Evolutionary conservation across 306 rosid species (phyloP), one percentile per base, ranked within the genome.

Genomic region (Trifolium repens): DNA sequence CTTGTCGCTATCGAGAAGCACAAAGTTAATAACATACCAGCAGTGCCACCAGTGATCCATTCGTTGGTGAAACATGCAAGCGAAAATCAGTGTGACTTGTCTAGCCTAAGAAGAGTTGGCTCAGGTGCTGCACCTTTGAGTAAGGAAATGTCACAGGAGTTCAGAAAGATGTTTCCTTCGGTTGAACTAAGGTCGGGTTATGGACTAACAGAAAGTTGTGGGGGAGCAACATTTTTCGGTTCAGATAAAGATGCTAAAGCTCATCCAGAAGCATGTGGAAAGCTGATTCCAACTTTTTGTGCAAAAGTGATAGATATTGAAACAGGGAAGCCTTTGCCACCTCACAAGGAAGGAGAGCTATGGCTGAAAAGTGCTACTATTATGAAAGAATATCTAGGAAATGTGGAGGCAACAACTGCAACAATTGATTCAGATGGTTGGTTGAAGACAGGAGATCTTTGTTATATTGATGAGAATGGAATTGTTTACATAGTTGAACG

Each of bases 121-220:
- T 71, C 97, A 24, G 97, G 98, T 30, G 98, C 98, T 52, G 98
- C 98, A 60, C 96, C 96, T 54, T 68, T 93, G 85, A 87, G 97
- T 49, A 91, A 88, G 64, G 94, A 93, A 32, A 69, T 89, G 62
- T 62, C 83, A 8, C 82, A 37, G 8, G 92, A 78, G 70, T 93
- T 93, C n/a, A 85, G 92, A 14, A 77, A 55, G 64, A 78, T 55
- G 81, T 93, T 91, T 83, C 98, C 98, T 7, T 88, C 97, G 98
- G 83, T 91, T 72, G 90, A 93, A 84, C 81, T 88, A 35, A 85
- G 97, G 76, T 89, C 83, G 2, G 98, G 97, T 17, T 93, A 93
- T 76, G 98, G 98, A 12, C 83, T 93, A 70, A 91, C 97, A 6
- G 98, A 93, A 75, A 93, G 85, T 49, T 58, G 86, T 13, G 98